Evolutionary conservation across 2,329 filamentous ascomycete species (phyloP), one percentile per base, ranked within the genome.

Genomic region (Pseudocercospora macadamiae): DNA sequence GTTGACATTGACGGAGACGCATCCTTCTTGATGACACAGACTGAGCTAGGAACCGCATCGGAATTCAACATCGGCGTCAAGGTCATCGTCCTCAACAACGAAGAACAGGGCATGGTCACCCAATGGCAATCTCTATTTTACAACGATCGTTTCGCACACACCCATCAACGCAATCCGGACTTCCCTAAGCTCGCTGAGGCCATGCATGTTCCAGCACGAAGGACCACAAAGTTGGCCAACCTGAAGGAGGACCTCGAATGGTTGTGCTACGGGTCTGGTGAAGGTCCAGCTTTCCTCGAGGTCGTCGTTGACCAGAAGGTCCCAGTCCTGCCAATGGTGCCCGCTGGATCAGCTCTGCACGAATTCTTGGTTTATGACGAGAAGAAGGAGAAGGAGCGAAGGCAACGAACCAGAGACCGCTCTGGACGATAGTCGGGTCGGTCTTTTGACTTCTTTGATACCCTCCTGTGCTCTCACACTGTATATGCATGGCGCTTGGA

Each of bases 101-200:
- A 96, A 76, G 92, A 97, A 78, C 93, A 97, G 79, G 93, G 93
- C 54, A 97, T 97, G 93, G 93, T 97, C 42, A 97, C 93, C 1
- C 93, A 97, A 79, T 97, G 93, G 93, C 93, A 97, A 78, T 93
- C 91, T 70, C 86, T 97, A 66, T 97, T 97, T 80, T 97, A 96
- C 80, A 89, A 96, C 76, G 92, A 97, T 73, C 87, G 93, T 68
- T 97, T 87, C 75, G 84, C 91, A 32, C 93, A 96, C 75, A 97
- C 93, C 0, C 93, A 97, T 76, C 93, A 96, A 79, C 83, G 86
- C 73, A 97, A 97, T 77, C 92, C 93, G n/a, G 87, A 97, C 74
- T 97, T 97, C 74, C 90, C 93, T 77, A 96, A 95, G 80, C 82
- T 97, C 47, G 86, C 91, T 30, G 90, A 97, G 65, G 88, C 93